A percentile compares a stretch with the other conserved stretches of the same genome.
These are phyloP conservation scores for Gyrodon lividus DNA, from an alignment of 768 basidiomycete species.

Conservation along the genomic window DNA sequence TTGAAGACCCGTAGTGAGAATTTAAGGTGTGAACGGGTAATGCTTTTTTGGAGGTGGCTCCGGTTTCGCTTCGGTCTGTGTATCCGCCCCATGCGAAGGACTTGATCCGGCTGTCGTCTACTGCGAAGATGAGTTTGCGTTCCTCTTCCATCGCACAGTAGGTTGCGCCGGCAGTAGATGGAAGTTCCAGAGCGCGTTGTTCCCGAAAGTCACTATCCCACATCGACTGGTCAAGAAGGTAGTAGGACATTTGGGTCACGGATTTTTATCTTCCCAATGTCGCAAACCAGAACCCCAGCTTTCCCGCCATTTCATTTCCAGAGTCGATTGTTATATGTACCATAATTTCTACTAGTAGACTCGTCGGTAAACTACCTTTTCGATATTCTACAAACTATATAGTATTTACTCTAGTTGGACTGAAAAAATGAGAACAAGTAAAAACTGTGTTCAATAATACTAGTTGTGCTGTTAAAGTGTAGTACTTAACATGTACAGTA, in stretches of 20 bases:
- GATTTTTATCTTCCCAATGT: neutral
- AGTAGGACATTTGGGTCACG: neutral
- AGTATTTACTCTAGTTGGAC: too few relatives aligned
- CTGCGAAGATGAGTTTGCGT: conserved; percentile 38
- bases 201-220: neutral
- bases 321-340: too few relatives aligned
- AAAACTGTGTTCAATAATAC: too few relatives aligned
- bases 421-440: too few relatives aligned
- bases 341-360: too few relatives aligned
- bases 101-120: conserved; percentile 36
- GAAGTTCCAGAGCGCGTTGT: conserved; percentile 14
- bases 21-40: conserved; percentile 35
- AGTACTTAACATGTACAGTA: too few relatives aligned
- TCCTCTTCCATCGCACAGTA: conserved; percentile 30
- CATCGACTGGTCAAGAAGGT: neutral
- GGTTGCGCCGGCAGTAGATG: conserved; percentile 23
- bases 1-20: conserved; percentile 6
- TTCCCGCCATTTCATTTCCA: too few relatives aligned
- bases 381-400: too few relatives aligned
- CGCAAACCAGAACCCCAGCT: too few relatives aligned
- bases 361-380: too few relatives aligned
- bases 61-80: neutral
- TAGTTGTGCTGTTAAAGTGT: too few relatives aligned
- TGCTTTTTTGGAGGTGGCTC: neutral
- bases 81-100: conserved; percentile 33